phyloP scores from a whole-genome alignment of 768 basidiomycete genomes.

The Leucocoprinus leucothites region DNA sequence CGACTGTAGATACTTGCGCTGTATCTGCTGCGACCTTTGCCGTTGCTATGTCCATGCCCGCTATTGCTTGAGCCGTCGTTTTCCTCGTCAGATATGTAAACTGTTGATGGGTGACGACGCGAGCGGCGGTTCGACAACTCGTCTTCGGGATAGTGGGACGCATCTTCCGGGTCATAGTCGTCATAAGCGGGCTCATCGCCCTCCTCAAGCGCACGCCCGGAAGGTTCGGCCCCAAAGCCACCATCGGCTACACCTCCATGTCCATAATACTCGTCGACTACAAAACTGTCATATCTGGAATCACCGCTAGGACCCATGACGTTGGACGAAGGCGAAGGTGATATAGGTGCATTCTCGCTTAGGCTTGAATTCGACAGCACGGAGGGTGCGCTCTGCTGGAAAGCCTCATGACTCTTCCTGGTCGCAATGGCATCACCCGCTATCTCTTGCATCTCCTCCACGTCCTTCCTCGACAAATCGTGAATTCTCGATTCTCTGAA shows the following conservation, averaged over 20 bases:
- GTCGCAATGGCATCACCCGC: conserved; percentile 6
- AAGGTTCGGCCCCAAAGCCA: background rate
- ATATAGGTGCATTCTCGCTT: conserved; percentile 2
- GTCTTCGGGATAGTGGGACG: conserved; percentile 9
- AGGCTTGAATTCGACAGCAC: too few relatives aligned
- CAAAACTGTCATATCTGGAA: conserved; percentile 8
- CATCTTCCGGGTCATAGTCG: background rate
- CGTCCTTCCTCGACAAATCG: background rate
- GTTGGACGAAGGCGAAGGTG: background rate
- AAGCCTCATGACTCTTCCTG: conserved; percentile 1
- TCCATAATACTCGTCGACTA: conserved; percentile 13
- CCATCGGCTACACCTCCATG: background rate
- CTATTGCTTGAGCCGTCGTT: background rate
- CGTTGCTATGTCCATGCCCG: conserved; percentile 1
- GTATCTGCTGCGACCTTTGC: conserved; percentile 28
- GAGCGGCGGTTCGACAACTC: background rate
- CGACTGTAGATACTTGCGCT: conserved; percentile 49
- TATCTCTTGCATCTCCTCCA: background rate
- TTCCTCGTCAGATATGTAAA: conserved; percentile 4
- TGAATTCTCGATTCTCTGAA: conserved; percentile 13
- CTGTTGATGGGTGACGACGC: background rate
- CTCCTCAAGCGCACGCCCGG: background rate
- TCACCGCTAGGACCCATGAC: background rate
- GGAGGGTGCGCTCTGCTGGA: background rate
- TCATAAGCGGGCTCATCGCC: conserved; percentile 1